Base-by-base conservation (phyloP, 2,329 filamentous ascomycete genomes). In the Reticulascus tulasneorum region DNA sequence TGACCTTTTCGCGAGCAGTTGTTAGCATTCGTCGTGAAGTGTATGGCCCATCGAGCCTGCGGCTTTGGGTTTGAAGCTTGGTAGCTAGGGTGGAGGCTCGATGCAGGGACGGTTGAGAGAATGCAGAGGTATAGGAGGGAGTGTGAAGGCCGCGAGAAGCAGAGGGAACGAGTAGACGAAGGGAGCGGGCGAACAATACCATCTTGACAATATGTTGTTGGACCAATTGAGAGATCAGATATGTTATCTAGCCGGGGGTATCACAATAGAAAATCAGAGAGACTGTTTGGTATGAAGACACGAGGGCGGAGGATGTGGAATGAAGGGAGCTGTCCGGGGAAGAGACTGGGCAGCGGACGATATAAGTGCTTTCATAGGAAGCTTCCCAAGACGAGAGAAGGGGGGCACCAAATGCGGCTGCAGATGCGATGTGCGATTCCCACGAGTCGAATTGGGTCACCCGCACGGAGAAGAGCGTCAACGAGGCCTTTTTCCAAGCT, bases 1-100 rank as follows among this genome's bases (percentile, higher is more conserved):
- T 96, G 73, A 90, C 90, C 89, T 96, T 53, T 58, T 55, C 51
- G 50, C 51, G 52, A 41, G 49, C 46, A 45, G 63, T 63, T 53
- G 71, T 74, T 58, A 75, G 70, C 66, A 65, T 77, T 69, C 78
- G 77, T 52, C 71, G 71, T 49, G 81, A 72, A 58, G 76, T 74
- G 45, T 45, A 44, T 32, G 42, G 33, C 26, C 41, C 31, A 29
- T 42, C 37, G 65, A 60, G 50, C 63, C 55, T 56, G 59, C 54
- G 66, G 67, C 49, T 58, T 47, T 71, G 60, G 50, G 71, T n/a
- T 35, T 29, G 40, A 35, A 22, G 37, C 29, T n/a, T 23, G 30
- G n/a, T 32, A 41, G 31, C 40, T 42, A 49, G 48, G 26, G 41
- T 45, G 16, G 38, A 27, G 29, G 31, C 23, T 27, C 19, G 41